These are phyloP conservation scores for Metarhizium anisopliae DNA, from an alignment of 2,329 filamentous ascomycete species.

Conservation along the genomic window DNA sequence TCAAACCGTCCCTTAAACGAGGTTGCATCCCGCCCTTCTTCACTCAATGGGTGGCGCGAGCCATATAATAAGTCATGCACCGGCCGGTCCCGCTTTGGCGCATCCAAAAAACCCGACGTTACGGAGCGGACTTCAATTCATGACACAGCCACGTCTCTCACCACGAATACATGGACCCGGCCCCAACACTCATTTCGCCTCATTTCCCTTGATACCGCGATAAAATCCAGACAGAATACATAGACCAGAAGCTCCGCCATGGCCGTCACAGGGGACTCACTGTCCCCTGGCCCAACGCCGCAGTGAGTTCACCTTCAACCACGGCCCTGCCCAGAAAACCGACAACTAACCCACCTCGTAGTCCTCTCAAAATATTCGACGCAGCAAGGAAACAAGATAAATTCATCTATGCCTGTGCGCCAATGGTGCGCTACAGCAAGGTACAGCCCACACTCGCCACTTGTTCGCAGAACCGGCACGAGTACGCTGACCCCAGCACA, in stretches of 20 bases:
- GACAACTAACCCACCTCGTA: conserved; percentile 13
- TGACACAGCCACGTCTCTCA: not conserved
- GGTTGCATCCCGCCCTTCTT: no score
- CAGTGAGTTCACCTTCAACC: conserved; percentile 4
- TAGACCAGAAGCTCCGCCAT: not conserved
- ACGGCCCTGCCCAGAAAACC: not conserved
- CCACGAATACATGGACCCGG: not conserved
- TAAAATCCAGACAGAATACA: not conserved
- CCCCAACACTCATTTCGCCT: not conserved
- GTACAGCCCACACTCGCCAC: conserved; percentile 12
- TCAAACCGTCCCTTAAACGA: no score
- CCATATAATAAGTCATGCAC: no score
- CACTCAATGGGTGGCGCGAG: not conserved
- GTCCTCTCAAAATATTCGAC: conserved; percentile 52
- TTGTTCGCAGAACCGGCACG: no score
- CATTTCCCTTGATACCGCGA: not conserved
- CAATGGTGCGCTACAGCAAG: conserved; percentile 62
- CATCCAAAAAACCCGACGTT: not conserved
- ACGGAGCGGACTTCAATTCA: not conserved
- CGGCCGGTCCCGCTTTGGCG: not conserved
- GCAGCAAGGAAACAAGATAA: conserved; percentile 40
- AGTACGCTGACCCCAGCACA: conserved; percentile 17
- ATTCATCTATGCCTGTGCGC: conserved; percentile 50
- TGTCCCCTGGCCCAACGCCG: conserved; percentile 1
- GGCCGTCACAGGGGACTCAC: conserved; percentile 1